phyloP scores from a whole-genome alignment of 192 early-diverging fungal species.

The Backusella psychrophila region DNA sequence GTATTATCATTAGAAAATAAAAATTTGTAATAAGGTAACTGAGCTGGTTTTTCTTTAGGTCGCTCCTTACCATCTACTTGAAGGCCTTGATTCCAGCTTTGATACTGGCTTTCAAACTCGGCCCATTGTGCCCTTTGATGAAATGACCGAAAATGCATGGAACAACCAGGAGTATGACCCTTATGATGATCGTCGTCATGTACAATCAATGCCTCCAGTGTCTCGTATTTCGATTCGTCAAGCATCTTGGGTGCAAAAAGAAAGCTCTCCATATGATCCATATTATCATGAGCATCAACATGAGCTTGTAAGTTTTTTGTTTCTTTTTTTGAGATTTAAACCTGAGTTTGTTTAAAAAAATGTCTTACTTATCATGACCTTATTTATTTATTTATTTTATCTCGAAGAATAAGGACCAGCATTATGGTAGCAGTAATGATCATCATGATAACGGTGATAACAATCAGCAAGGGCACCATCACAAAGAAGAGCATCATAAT shows the following conservation, averaged over 20 bases:
- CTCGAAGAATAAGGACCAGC: not conserved
- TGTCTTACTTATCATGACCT: not conserved
- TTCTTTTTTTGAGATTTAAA: not conserved
- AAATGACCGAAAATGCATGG: slow-evolving; percentile 25
- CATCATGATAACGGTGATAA: not conserved
- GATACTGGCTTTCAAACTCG: not conserved
- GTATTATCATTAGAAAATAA: not conserved
- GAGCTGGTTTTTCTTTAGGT: slow-evolving; percentile 4
- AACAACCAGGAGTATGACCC: slow-evolving; percentile 11
- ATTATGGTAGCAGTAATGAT: not conserved
- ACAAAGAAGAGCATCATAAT: not conserved
- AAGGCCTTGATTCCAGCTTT: not conserved
- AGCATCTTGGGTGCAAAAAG: not conserved
- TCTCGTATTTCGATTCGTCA: slow-evolving; percentile 11
- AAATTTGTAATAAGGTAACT: not conserved
- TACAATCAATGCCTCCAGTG: slow-evolving; percentile 27
- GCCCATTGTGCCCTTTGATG: slow-evolving; percentile 14
- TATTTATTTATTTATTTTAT: not conserved
- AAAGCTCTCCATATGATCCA: not conserved
- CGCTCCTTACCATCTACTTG: slow-evolving; percentile 4
- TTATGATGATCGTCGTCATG: not conserved
- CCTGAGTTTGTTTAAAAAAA: not conserved
- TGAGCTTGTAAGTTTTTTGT: not conserved
- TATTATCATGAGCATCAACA: not conserved
- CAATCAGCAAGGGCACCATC: not conserved